These are phyloP conservation scores for Eugenia klotzschiana DNA, from an alignment of 441 rosid species.

Conservation along the genomic window DNA sequence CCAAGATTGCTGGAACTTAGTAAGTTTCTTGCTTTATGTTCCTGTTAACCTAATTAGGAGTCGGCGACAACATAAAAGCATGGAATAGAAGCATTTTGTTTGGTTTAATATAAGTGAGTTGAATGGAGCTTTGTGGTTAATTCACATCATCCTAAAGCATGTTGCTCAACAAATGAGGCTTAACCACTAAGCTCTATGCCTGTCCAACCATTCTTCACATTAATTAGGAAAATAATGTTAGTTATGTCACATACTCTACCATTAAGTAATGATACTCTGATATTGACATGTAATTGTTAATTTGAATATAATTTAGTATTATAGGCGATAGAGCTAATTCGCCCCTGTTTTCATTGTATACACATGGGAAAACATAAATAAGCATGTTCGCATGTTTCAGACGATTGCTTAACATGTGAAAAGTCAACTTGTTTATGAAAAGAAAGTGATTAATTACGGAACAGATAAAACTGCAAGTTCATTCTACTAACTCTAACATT, in stretches of 20 bases:
- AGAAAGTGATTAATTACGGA: background rate
- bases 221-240: background rate
- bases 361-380: background rate
- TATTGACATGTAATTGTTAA: background rate
- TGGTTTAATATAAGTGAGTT: background rate
- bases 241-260: background rate
- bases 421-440: background rate
- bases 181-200: background rate
- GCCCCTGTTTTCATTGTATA: background rate
- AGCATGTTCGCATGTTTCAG: background rate
- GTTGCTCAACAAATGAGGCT: background rate
- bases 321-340: background rate
- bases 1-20: slow-evolving; percentile 33
- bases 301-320: background rate
- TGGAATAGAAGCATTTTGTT: background rate
- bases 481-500: background rate
- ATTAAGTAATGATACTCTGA: background rate
- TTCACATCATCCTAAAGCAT: background rate
- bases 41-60: background rate
- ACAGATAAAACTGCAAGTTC: background rate
- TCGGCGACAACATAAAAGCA: background rate
- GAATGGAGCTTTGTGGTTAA: background rate
- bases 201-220: background rate
- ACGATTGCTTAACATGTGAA: background rate
- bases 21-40: slow-evolving; percentile 3